phyloP scores from a whole-genome alignment of 75 land plant genomes.

The Gnetum montanum region DNA sequence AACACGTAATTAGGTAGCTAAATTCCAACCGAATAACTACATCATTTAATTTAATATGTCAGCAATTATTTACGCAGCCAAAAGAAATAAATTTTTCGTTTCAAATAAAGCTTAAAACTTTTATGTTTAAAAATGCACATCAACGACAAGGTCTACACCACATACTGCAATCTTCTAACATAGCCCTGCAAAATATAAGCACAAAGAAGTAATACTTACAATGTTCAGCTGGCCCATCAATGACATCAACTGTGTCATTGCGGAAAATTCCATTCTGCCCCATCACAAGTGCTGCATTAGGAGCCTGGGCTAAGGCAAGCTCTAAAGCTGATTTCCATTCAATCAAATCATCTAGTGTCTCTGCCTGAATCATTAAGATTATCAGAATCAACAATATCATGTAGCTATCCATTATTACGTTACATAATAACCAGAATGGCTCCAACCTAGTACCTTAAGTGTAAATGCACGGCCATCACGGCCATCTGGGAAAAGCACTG shows the following conservation, averaged over 20 bases:
- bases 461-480: conserved; percentile 97
- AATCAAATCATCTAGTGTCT: conserved; percentile 75
- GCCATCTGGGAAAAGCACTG: conserved; percentile 89
- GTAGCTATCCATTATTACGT: not conserved
- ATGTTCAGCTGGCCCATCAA: conserved; percentile 57
- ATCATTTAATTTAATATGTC: too few species aligned
- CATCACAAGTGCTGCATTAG: conserved; percentile 57
- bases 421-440: not conserved
- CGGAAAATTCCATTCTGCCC: conserved; percentile 82
- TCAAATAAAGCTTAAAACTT: too few species aligned
- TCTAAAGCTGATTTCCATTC: conserved; percentile 97
- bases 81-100: too few species aligned
- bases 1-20: too few species aligned
- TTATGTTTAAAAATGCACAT: too few species aligned
- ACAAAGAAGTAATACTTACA: conserved; percentile 36
- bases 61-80: too few species aligned
- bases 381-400: not conserved
- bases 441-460: conserved; percentile 62
- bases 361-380: conserved; percentile 52
- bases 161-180: too few species aligned
- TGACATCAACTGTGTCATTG: conserved; percentile 66
- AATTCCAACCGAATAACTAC: too few species aligned
- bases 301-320: conserved; percentile 85
- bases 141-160: too few species aligned
- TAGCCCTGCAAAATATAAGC: too few species aligned